Conservation (phyloP, 345 rosid species). For the Mangifera indica region DNA sequence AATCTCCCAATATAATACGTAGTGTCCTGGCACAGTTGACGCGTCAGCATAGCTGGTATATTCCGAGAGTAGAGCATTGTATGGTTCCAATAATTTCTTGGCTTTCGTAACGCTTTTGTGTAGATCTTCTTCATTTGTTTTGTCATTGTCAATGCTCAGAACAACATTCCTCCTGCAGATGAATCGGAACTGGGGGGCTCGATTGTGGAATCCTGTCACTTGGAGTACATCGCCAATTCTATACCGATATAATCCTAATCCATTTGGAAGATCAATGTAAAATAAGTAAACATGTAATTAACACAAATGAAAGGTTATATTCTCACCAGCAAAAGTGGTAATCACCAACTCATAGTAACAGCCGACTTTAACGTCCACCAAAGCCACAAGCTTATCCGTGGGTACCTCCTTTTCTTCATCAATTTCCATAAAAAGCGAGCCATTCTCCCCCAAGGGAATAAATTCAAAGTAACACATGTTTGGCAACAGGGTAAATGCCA, state of each 20-base stretch:
- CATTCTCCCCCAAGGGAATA: slow-evolving; percentile 54
- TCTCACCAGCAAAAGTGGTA: slow-evolving; percentile 64
- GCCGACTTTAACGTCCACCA: slow-evolving; percentile 50
- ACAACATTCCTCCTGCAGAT: slow-evolving; percentile 65
- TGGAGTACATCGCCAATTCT: slow-evolving; percentile 65
- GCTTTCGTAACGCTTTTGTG: slow-evolving; percentile 51
- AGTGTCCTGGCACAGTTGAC: slow-evolving; percentile 59
- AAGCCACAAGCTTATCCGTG: slow-evolving; percentile 44
- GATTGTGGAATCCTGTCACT: slow-evolving; percentile 59
- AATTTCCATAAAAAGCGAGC: slow-evolving; percentile 31
- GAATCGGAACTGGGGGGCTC: slow-evolving; percentile 64
- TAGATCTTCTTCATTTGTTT: slow-evolving; percentile 64
- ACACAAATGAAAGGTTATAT: background rate
- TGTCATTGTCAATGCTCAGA: slow-evolving; percentile 65
- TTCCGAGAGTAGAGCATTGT: slow-evolving; percentile 49
- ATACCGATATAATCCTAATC: slow-evolving; percentile 48
- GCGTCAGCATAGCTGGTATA: slow-evolving; percentile 64
- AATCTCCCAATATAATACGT: slow-evolving; percentile 63
- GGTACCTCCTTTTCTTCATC: slow-evolving; percentile 49
- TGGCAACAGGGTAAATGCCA: slow-evolving; percentile 58
- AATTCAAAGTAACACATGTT: slow-evolving; percentile 68
- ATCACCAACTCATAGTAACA: slow-evolving; percentile 61
- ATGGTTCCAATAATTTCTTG: slow-evolving; percentile 50
- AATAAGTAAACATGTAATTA: background rate
- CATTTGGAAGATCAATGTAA: background rate